Evolutionary conservation across 805 yeast species (phyloP).

Genomic region (Cyberlindnera japonica): DNA sequence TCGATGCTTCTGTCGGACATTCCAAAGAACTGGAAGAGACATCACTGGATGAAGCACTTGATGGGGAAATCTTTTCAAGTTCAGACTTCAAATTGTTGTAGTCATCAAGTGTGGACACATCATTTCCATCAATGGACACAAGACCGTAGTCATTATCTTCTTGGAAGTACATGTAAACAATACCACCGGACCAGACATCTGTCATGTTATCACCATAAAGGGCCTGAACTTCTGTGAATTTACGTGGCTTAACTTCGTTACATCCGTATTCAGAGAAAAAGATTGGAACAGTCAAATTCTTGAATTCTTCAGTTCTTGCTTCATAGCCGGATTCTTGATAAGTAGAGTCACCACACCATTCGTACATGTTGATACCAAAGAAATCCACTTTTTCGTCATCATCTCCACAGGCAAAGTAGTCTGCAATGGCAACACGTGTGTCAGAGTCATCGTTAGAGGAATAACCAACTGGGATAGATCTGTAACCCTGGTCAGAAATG

Average conservation of each 20-base stretch:
- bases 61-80: slow-evolving; percentile 51
- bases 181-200: slow-evolving; percentile 92
- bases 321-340: slow-evolving; percentile 63
- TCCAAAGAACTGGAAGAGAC: slow-evolving; percentile 33
- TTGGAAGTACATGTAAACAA: slow-evolving; percentile 86
- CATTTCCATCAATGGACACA: slow-evolving; percentile 49
- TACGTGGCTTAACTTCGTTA: slow-evolving; percentile 68
- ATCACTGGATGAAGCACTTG: slow-evolving; percentile 37
- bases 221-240: slow-evolving; percentile 70
- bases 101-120: slow-evolving; percentile 59
- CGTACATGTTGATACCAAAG: slow-evolving; percentile 87
- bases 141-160: slow-evolving; percentile 82
- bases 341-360: slow-evolving; percentile 82
- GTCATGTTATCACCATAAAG: slow-evolving; percentile 71
- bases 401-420: slow-evolving; percentile 76
- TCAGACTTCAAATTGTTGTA: slow-evolving; percentile 53
- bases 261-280: slow-evolving; percentile 92
- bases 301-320: slow-evolving; percentile 67
- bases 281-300: slow-evolving; percentile 70
- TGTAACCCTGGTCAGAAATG: slow-evolving; percentile 58
- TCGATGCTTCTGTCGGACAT: slow-evolving; percentile 48
- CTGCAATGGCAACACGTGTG: slow-evolving; percentile 70
- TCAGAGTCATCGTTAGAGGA: slow-evolving; percentile 79
- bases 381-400: slow-evolving; percentile 58
- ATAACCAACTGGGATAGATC: slow-evolving; percentile 82